Evolutionary conservation across 805 yeast species (phyloP).

Genomic region (Candida nemodendra): DNA sequence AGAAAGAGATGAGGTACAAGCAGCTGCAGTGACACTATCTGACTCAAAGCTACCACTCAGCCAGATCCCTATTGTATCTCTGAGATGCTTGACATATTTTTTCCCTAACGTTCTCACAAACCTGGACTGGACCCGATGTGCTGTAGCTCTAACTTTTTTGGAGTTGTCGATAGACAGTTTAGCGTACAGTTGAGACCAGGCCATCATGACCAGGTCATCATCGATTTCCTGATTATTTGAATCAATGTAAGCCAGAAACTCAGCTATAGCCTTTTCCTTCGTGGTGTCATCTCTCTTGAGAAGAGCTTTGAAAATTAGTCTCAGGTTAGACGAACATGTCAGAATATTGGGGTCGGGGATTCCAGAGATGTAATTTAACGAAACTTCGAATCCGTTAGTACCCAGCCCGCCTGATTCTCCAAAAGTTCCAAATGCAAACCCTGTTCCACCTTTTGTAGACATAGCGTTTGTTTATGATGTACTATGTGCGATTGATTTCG

Average conservation of each 20-base stretch:
- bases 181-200: constrained; percentile 82
- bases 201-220: constrained; percentile 56
- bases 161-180: constrained; percentile 73
- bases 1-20: constrained; percentile 47
- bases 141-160: constrained; percentile 54
- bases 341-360: constrained; percentile 65
- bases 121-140: constrained; percentile 65
- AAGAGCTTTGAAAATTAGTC: constrained; percentile 70
- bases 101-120: constrained; percentile 53
- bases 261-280: constrained; percentile 72
- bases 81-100: constrained; percentile 60
- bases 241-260: constrained; percentile 40
- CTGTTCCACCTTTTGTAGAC: constrained; percentile 11
- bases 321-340: constrained; percentile 44
- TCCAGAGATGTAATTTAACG: constrained; percentile 75
- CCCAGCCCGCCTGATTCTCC: constrained; percentile 29
- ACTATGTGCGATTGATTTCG: too few relatives aligned
- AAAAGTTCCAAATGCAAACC: constrained; percentile 17
- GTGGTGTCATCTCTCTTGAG: constrained; percentile 82
- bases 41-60: constrained; percentile 68
- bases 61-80: constrained; percentile 72
- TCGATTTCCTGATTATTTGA: constrained; percentile 27
- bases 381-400: constrained; percentile 47
- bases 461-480: too few relatives aligned
- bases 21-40: constrained; percentile 57